Base-by-base conservation (phyloP, 2,329 filamentous ascomycete genomes). In the Fusarium subtropicale region DNA sequence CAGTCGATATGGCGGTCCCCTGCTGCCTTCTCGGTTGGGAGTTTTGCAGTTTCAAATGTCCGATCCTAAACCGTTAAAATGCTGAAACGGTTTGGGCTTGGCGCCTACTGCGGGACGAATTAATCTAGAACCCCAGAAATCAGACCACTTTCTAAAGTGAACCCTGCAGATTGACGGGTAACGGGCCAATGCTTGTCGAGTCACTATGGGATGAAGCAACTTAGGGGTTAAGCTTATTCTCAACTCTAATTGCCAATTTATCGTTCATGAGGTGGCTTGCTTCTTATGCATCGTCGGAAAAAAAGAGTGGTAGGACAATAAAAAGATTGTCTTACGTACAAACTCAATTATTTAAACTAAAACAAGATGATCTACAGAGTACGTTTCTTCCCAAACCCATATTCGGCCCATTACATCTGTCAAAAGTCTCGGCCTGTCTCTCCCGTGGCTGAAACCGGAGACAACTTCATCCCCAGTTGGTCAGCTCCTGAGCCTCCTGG, bases 21-120 rank as follows among this genome's bases (percentile, higher is more conserved):
- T 34, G 46, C 6, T n/a, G 11, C 6, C 4, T 11, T 38, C n/a
- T 38, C 36, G 2, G 36, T 20, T 39, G 11, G 2, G n/a, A 39
- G 36, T 39, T 39, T 39, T 8, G 41, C 15, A 2, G 41, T 26
- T 44, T 44, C 41, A 26, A 26, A 44, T 26, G 22, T 44, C 41
- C 24, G 5, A 22, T 41, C 10, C 33, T 9, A 52, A 52, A 52
- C 48, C 33, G 2, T 39, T 18, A 22, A 3, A 41, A 20, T 41
- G 34, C 33, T 52, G 34, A 41, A 52, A 52, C 48, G n/a, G 48
- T 41, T 41, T 52, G 26, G 48, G 33, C 48, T 52, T 52, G 48
- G 48, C 48, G 48, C 34, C 8, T 41, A 13, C 48, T n/a, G 41
- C 24, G 48, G 48, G 34, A 52, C 48, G 48, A 52, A 52, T 2